Evolutionary conservation across 2,329 filamentous ascomycete species (phyloP).

Genomic region (Sporothrix globosa): DNA sequence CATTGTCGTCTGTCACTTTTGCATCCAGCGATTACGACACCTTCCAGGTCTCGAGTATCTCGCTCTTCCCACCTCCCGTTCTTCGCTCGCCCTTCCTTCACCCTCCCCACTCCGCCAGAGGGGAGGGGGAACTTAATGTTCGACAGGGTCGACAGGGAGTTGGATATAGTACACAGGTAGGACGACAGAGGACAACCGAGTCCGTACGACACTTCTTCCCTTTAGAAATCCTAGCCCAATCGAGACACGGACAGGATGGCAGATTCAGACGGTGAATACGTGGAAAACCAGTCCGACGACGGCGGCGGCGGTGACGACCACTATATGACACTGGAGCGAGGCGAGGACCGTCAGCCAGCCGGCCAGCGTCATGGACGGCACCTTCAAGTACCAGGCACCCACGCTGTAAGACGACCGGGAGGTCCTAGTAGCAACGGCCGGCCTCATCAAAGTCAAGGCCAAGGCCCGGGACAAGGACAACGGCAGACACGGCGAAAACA

Average conservation of each 20-base stretch:
- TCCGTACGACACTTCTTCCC: background rate
- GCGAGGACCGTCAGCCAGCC: slow-evolving; percentile 32
- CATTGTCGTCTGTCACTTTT: background rate
- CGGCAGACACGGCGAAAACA: slow-evolving; percentile 36
- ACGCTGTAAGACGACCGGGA: background rate
- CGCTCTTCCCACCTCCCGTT: background rate
- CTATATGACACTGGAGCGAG: slow-evolving; percentile 45
- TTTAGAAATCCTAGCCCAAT: background rate
- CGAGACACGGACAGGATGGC: slow-evolving; percentile 55
- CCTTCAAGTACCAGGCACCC: slow-evolving; percentile 20
- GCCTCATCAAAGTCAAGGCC: background rate
- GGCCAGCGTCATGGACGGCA: slow-evolving; percentile 41
- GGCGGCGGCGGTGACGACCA: slow-evolving; percentile 65
- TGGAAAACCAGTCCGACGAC: slow-evolving; percentile 67
- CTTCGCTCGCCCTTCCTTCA: background rate
- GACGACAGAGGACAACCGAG: no score
- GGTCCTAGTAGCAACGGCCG: slow-evolving; percentile 13
- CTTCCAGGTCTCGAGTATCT: background rate
- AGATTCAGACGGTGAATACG: slow-evolving; percentile 73
- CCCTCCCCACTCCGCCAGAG: slow-evolving; percentile 25
- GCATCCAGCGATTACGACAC: background rate
- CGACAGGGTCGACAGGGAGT: background rate
- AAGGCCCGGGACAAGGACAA: background rate
- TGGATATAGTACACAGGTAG: background rate
- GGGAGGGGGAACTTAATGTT: slow-evolving; percentile 12